Percentiles rank a stretch among this genome's conserved stretches.
Conservation (phyloP, 23 red algal species). For the Gracilaria caudata region DNA sequence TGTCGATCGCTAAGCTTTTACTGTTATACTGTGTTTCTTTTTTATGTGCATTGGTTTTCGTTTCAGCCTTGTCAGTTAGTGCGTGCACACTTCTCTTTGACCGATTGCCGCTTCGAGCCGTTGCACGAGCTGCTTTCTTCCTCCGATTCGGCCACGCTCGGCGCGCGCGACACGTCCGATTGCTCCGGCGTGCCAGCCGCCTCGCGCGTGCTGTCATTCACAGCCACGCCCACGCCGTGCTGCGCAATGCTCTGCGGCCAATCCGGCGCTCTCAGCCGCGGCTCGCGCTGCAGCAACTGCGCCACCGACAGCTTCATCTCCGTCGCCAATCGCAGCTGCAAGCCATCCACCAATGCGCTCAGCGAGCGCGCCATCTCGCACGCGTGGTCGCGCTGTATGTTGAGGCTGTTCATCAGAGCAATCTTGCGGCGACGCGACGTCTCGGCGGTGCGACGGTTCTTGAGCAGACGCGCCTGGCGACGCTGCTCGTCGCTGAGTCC, state of each 20-base stretch:
- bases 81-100: not conserved
- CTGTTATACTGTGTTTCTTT: too few relatives aligned
- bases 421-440: constrained; percentile 49
- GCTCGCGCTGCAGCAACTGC: not conserved
- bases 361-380: not conserved
- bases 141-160: constrained; percentile 23
- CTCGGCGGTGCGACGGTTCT: constrained; percentile 69
- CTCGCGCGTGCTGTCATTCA: not conserved
- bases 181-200: not conserved
- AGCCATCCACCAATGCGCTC: not conserved
- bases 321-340: not conserved
- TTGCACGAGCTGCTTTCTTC: not conserved
- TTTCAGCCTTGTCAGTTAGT: too few relatives aligned
- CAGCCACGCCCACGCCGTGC: not conserved
- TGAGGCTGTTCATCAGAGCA: constrained; percentile 11
- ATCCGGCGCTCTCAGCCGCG: not conserved
- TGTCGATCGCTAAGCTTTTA: too few relatives aligned
- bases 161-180: constrained; percentile 15
- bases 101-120: too few relatives aligned
- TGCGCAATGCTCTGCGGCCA: constrained; percentile 1
- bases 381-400: constrained; percentile 27
- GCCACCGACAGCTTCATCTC: not conserved
- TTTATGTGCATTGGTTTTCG: too few relatives aligned
- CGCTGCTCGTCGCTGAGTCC: constrained; percentile 53
- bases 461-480: constrained; percentile 44